phyloP scores from a whole-genome alignment of 1,284 basidiomycete species.

The Ganoderma lingzhi region DNA sequence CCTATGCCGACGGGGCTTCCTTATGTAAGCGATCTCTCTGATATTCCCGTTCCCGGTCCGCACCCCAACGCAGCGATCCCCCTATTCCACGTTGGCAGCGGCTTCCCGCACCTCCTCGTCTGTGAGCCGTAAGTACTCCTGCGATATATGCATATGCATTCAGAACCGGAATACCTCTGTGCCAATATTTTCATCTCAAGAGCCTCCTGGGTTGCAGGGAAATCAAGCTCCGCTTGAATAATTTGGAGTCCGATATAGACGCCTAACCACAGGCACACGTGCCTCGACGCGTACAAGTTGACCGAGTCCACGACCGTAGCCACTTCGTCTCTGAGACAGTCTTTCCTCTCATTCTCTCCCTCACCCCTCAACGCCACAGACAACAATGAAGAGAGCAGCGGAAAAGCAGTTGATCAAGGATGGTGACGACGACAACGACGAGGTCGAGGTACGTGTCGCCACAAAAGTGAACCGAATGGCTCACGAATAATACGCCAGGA shows the following conservation, averaged over 20 bases:
- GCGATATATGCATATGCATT: background rate
- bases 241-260: constrained; percentile 5
- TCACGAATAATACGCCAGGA: constrained; percentile 44
- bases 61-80: constrained; percentile 6
- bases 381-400: constrained; percentile 77
- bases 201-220: too few relatives aligned
- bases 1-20: background rate
- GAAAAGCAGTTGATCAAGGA: constrained; percentile 78
- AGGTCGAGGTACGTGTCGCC: constrained; percentile 40
- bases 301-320: background rate
- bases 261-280: background rate
- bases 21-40: constrained; percentile 3
- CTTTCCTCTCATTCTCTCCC: background rate
- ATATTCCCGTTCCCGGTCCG: background rate
- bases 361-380: background rate
- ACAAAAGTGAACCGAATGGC: background rate
- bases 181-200: background rate
- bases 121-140: background rate
- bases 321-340: background rate
- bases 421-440: constrained; percentile 48
- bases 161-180: background rate
- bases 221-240: constrained; percentile 5
- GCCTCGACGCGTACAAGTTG: background rate
- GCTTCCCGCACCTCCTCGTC: background rate
- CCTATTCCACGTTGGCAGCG: background rate